Evolutionary conservation across 139 green algal species (phyloP), one percentile per base, ranked within the genome.

Genomic region (Coelastrella sp.): DNA sequence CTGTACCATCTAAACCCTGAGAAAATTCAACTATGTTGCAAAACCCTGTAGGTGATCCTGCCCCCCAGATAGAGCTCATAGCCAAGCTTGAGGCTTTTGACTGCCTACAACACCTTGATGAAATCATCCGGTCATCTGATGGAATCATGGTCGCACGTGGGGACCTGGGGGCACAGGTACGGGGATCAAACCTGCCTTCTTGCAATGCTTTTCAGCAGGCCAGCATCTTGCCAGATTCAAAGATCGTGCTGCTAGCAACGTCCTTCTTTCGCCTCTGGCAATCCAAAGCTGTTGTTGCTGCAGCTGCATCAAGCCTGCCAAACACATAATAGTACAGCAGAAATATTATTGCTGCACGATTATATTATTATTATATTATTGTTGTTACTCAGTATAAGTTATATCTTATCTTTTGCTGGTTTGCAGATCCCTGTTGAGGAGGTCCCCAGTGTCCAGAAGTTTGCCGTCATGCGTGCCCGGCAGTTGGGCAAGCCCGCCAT

Each of bases 391-490:
- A n/a, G n/a, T n/a, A n/a, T n/a, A n/a, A n/a, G n/a, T n/a, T n/a
- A n/a, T n/a, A n/a, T n/a, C n/a, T 8, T 73, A 15, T 85, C 56
- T 8, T 85, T 4, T 85, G 79, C 11, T 8, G 12, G 7, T 85
- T 1, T 68, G 10, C 94, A 98, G 91, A 95, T 98, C 10, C 92
- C 91, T 11, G 74, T 97, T 68, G 95, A 98, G 90, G 95, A 98
- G 78, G 97, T 98, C 22, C 97, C 97, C 3, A 90, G 90, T 22
- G 91, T 97, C 20, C 97, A 99, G 92, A 96, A 98, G 91, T 93
- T 96, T 89, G 88, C 98, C 6, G 97, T 99, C 66, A 91, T 94
- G 88, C 88, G 93, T 57, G 93, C 83, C 66, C 35, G 91, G 59
- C 85, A 94, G 87, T 27, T 89, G 72, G 94, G 94, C 89, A 97